Conservation (phyloP, 202 grass and related monocot species). For the Schoenoplectus tabernaemontani region DNA sequence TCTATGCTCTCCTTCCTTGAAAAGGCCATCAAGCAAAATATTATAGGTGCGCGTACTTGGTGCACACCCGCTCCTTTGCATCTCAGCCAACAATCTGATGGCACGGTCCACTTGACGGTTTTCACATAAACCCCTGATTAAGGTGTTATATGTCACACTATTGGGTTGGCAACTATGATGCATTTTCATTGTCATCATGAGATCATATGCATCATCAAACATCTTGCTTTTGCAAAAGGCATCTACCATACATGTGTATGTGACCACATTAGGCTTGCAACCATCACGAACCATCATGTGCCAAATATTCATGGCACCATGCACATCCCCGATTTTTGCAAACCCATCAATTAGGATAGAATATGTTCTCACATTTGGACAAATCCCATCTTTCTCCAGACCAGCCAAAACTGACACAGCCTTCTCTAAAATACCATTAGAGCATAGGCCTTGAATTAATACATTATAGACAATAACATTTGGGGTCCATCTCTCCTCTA, state of each 20-base stretch:
- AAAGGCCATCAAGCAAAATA: conserved; percentile 65
- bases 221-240: conserved; percentile 54
- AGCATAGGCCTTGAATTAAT: conserved; percentile 63
- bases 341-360: conserved; percentile 58
- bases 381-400: conserved; percentile 36
- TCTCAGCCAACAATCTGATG: conserved; percentile 44
- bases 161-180: conserved; percentile 56
- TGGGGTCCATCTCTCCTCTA: conserved; percentile 43
- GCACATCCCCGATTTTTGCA: conserved; percentile 55
- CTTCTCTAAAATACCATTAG: conserved; percentile 31
- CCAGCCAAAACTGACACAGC: conserved; percentile 34
- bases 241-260: conserved; percentile 75
- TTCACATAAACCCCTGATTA: conserved; percentile 61
- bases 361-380: conserved; percentile 58
- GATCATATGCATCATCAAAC: conserved; percentile 66
- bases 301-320: conserved; percentile 62
- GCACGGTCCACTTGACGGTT: conserved; percentile 42
- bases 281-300: conserved; percentile 43
- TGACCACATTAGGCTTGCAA: conserved; percentile 70
- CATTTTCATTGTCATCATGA: conserved; percentile 55
- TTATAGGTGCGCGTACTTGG: conserved; percentile 65
- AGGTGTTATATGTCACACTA: conserved; percentile 59
- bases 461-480: conserved; percentile 62
- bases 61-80: conserved; percentile 45
- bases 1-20: conserved; percentile 43